phyloP scores from a whole-genome alignment of 352 stramenopile species.

The Globisporangium perplexum region DNA sequence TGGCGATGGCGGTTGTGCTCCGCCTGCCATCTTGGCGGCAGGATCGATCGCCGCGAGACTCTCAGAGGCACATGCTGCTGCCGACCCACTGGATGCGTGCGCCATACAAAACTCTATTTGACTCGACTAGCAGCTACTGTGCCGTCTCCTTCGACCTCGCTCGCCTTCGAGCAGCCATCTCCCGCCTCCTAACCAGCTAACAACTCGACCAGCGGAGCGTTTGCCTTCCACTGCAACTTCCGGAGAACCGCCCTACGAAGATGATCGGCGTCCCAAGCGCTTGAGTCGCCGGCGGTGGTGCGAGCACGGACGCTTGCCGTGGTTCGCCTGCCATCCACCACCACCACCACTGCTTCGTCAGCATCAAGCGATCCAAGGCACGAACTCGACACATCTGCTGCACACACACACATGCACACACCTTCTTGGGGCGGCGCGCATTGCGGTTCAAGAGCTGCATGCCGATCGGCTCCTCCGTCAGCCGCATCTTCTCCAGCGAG shows the following conservation, averaged over 20 bases:
- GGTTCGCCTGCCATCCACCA: conserved; percentile 26
- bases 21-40: too few species aligned
- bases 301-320: conserved; percentile 49
- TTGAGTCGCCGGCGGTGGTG: conserved; percentile 41
- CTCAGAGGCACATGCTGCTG: too few species aligned
- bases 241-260: neutral
- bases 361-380: neutral
- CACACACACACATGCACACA: conserved; percentile 7
- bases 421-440: conserved; percentile 37
- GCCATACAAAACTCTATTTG: neutral
- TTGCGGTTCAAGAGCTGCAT: conserved; percentile 47
- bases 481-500: conserved; percentile 49
- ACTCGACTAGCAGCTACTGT: neutral
- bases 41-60: too few species aligned
- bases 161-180: too few species aligned
- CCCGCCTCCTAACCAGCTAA: too few species aligned
- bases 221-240: neutral
- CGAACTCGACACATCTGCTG: too few species aligned
- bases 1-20: too few species aligned
- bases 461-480: conserved; percentile 21
- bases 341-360: neutral
- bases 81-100: neutral
- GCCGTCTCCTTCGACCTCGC: too few species aligned
- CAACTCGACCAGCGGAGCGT: neutral
- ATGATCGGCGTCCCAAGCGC: conserved; percentile 25